Conservation (phyloP, 2,329 filamentous ascomycete species). For the Diplocarpon rosae region DNA sequence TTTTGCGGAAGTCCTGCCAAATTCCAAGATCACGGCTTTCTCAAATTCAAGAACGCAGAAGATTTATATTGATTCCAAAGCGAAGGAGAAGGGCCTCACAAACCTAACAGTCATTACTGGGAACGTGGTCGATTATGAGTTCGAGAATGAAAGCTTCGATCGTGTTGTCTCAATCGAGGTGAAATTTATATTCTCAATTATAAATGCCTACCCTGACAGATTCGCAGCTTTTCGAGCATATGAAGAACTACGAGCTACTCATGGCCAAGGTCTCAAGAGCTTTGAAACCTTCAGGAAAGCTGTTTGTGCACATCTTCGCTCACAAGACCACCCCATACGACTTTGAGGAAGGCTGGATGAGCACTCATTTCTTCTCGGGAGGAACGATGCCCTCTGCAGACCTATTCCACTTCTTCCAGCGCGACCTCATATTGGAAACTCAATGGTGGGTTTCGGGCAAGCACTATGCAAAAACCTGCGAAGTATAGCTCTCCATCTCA, state of each 20-base stretch:
- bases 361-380: slow-evolving; percentile 60
- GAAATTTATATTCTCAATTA: slow-evolving; percentile 5
- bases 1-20: slow-evolving; percentile 54
- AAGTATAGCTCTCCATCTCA: slow-evolving; percentile 33
- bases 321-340: slow-evolving; percentile 57
- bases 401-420: slow-evolving; percentile 55
- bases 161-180: slow-evolving; percentile 55
- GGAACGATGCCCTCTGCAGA: slow-evolving; percentile 62
- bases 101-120: slow-evolving; percentile 57
- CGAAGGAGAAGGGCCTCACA: slow-evolving; percentile 41
- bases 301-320: slow-evolving; percentile 59
- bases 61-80: slow-evolving; percentile 50
- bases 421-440: slow-evolving; percentile 44
- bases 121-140: slow-evolving; percentile 55
- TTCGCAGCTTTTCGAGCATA: slow-evolving; percentile 58
- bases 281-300: slow-evolving; percentile 50
- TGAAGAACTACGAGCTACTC: slow-evolving; percentile 63
- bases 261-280: slow-evolving; percentile 51
- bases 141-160: slow-evolving; percentile 46
- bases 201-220: slow-evolving; percentile 2
- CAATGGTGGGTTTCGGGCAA: slow-evolving; percentile 64
- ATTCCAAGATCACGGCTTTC: slow-evolving; percentile 52
- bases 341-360: slow-evolving; percentile 66
- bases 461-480: slow-evolving; percentile 60
- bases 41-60: slow-evolving; percentile 62